These are phyloP conservation scores for Ophidiomyces ophidiicola DNA, from an alignment of 2,329 filamentous ascomycete species.

Conservation along the genomic window DNA sequence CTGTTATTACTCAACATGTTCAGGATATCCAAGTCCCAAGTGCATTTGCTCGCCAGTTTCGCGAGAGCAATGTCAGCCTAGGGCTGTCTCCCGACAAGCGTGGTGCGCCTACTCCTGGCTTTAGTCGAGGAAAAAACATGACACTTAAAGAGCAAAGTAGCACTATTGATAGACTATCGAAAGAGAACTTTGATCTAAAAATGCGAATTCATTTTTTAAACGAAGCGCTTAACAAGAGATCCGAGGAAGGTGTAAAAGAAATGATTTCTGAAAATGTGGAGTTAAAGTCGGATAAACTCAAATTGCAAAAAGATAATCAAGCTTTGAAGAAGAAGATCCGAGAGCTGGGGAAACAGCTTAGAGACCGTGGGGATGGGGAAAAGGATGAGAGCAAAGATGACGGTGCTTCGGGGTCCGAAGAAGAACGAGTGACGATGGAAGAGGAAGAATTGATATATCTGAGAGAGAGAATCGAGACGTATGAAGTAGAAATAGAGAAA, in stretches of 20 bases:
- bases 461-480: slow-evolving; percentile 73
- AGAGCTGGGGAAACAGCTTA: slow-evolving; percentile 70
- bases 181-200: slow-evolving; percentile 96
- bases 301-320: slow-evolving; percentile 84
- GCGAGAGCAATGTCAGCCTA: slow-evolving; percentile 43
- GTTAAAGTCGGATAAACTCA: slow-evolving; percentile 77
- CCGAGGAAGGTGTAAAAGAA: slow-evolving; percentile 91
- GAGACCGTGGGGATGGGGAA: slow-evolving; percentile 43
- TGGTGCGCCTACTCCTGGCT: slow-evolving; percentile 36
- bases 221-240: slow-evolving; percentile 81
- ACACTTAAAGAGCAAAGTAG: slow-evolving; percentile 95
- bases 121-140: slow-evolving; percentile 51
- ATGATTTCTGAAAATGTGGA: slow-evolving; percentile 98
- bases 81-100: slow-evolving; percentile 49
- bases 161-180: slow-evolving; percentile 89
- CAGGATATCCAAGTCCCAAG: slow-evolving; percentile 84
- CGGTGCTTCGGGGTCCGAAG: slow-evolving; percentile 24
- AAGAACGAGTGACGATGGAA: slow-evolving; percentile 38
- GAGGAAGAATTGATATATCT: slow-evolving; percentile 81
- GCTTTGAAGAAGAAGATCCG: slow-evolving; percentile 66
- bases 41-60: slow-evolving; percentile 74
- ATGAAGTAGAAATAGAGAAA: slow-evolving; percentile 70
- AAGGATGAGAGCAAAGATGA: slow-evolving; percentile 40
- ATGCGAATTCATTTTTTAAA: slow-evolving; percentile 96
- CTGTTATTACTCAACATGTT: slow-evolving; percentile 74